Evolutionary conservation across 768 basidiomycete species (phyloP).

Genomic region (Lentinula lateritia): DNA sequence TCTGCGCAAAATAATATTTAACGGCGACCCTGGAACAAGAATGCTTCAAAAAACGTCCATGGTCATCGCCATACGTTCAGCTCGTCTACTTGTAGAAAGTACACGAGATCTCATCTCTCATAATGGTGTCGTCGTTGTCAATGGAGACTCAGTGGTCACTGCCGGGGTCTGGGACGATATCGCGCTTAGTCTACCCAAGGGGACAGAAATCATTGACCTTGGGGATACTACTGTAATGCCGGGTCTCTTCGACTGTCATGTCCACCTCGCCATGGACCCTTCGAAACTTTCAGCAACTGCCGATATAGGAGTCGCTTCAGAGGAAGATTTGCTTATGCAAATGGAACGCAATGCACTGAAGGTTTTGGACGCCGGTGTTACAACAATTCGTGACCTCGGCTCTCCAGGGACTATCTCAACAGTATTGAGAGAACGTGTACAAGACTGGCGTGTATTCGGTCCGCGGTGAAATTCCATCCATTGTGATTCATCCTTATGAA

Average conservation of each 20-base stretch:
- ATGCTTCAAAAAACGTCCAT: neutral
- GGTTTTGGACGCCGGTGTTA: constrained; percentile 2
- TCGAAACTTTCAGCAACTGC: neutral
- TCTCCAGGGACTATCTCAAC: neutral
- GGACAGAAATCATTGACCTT: neutral
- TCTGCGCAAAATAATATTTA: neutral
- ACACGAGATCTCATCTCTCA: neutral
- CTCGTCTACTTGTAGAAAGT: constrained; percentile 1
- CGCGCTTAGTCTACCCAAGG: neutral
- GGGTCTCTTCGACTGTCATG: constrained; percentile 4
- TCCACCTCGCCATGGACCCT: constrained; percentile 2
- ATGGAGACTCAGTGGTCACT: neutral
- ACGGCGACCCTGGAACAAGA: neutral
- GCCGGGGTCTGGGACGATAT: neutral
- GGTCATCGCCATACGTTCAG: neutral
- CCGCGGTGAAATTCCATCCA: neutral
- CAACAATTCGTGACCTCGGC: constrained; percentile 3
- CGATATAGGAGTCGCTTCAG: neutral
- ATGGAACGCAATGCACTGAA: constrained; percentile 1
- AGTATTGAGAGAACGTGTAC: neutral
- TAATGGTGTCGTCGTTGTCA: neutral
- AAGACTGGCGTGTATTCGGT: neutral
- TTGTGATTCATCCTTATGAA: neutral
- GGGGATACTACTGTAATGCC: constrained; percentile 2
- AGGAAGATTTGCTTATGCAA: neutral